Evolutionary conservation across 352 stramenopile species (phyloP), one percentile per base, ranked within the genome.

Genomic region (Phytophthora pinifolia): DNA sequence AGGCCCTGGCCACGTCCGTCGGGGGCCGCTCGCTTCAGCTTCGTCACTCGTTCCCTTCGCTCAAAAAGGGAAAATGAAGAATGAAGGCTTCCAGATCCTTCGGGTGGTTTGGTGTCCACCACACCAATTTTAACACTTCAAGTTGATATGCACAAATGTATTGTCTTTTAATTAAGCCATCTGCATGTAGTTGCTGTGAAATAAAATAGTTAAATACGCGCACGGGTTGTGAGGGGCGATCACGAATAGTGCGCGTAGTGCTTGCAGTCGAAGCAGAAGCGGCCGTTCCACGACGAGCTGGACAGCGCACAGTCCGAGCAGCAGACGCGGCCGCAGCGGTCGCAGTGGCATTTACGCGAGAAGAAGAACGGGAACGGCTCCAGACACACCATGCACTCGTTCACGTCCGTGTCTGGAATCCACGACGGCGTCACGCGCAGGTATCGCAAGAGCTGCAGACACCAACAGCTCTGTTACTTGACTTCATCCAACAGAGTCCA

Each of bases 261-360:
- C 33, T 86, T 86, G 64, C 79, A 89, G 67, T 89, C 76, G 25
- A 89, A 89, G 60, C 79, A 89, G 43, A 84, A 88, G 33, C 70
- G 74, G 22, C 77, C 79, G 29, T 88, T 86, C 79, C 79, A 89
- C 14, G 76, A 81, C 29, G 77, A 85, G 37, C 72, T 88, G 14
- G 76, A 73, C 0, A 73, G 78, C 18, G 75, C 81, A 53, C 82
- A 92, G 45, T 89, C 78, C 3, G 82, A 84, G 54, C 83, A 92
- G 58, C 83, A 87, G n/a, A 92, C 67, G 22, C 79, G 79, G 17
- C 83, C 78, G 50, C 83, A 92, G 12, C 80, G 80, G 18, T 83
- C 65, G 62, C 83, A 92, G 55, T 88, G 79, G 46, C 75, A 76
- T 42, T 86, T 86, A n/a, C 80, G 69, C 17, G 75, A 80, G 45